Percentiles rank a stretch among this genome's conserved stretches.
phyloP scores from a whole-genome alignment of 2,329 filamentous ascomycete species.

The Pestalotiopsis sp. region DNA sequence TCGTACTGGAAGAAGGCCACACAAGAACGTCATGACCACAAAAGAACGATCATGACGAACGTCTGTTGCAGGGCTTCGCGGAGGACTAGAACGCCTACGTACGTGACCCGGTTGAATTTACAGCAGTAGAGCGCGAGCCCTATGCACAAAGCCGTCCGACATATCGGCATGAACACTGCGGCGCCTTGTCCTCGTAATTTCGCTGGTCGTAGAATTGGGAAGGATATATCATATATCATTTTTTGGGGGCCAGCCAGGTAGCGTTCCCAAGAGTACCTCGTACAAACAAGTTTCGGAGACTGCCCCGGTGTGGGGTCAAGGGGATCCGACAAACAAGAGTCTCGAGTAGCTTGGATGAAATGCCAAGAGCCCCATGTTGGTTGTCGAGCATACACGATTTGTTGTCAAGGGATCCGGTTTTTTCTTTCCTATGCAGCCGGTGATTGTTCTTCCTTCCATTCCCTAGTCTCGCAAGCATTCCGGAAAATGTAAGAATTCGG shows the following conservation, averaged over 20 bases:
- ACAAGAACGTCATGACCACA: background rate
- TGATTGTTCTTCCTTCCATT: background rate
- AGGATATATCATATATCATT: conserved; percentile 9
- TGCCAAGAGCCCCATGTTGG: background rate
- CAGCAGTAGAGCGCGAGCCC: background rate
- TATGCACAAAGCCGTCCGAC: background rate
- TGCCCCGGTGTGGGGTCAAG: background rate
- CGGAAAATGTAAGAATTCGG: background rate
- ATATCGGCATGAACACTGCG: background rate
- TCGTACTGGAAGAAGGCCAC: background rate
- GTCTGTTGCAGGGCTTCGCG: background rate
- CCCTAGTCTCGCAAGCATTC: background rate
- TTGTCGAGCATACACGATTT: background rate
- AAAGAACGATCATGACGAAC: background rate
- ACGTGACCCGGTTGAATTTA: background rate
- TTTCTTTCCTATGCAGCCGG: background rate
- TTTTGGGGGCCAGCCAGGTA: background rate
- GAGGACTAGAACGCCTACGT: background rate
- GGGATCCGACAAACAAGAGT: background rate
- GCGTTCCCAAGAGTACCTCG: background rate
- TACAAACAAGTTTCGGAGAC: conserved; percentile 1
- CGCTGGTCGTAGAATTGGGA: background rate
- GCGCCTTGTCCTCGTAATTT: background rate
- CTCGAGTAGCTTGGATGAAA: background rate
- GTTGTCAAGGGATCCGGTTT: background rate